Evolutionary conservation across 2,329 filamentous ascomycete genomes (phyloP).

Genomic region (Claviceps sorghi): DNA sequence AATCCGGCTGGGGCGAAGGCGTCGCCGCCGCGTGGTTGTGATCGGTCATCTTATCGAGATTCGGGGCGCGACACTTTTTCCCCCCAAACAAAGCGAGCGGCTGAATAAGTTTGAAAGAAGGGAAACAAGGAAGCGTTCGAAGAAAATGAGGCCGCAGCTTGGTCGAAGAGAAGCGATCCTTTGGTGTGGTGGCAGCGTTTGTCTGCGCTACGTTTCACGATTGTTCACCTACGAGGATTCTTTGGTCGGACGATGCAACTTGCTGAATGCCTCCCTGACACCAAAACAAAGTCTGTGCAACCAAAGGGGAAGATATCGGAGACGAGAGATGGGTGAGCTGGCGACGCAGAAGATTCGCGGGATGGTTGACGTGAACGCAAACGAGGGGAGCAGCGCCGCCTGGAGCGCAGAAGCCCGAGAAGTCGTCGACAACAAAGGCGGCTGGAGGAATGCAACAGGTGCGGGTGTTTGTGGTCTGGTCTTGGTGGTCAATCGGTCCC

Average conservation of each 20-base stretch:
- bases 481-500: not conserved
- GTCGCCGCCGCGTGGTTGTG: slow-evolving; percentile 17
- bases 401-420: not conserved
- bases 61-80: not conserved
- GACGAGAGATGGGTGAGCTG: not conserved
- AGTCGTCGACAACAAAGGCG: not conserved
- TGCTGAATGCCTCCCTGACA: not conserved
- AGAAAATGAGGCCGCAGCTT: not conserved
- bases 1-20: slow-evolving; percentile 42
- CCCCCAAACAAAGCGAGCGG: not conserved
- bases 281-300: slow-evolving; percentile 1
- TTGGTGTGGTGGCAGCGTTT: not conserved
- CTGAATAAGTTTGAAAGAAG: not conserved
- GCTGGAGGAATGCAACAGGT: not conserved
- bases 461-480: too few relatives aligned
- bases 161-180: not conserved
- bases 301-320: not conserved
- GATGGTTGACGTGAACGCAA: not conserved
- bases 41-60: slow-evolving; percentile 11
- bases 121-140: not conserved
- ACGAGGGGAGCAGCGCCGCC: not conserved
- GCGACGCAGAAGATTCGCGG: not conserved
- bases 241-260: not conserved
- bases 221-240: not conserved
- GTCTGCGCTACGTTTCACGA: slow-evolving; percentile 7